Evolutionary conservation across 2,329 filamentous ascomycete genomes (phyloP), one percentile per base, ranked within the genome.

Genomic region (Talaromyces sp.): DNA sequence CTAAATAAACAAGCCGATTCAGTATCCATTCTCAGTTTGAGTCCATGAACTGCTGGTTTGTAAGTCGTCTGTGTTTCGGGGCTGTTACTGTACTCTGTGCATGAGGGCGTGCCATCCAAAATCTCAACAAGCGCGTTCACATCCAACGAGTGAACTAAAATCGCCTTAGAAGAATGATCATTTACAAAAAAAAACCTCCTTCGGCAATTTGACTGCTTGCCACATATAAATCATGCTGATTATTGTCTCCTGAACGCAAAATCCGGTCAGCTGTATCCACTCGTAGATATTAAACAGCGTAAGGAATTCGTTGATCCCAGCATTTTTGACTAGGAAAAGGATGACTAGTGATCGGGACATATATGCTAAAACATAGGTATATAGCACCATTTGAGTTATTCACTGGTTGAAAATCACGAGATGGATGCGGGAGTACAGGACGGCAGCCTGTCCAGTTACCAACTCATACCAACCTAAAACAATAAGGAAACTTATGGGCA

Each of bases 201-300:
- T 41, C 14, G 39, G 16, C 7, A 41, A 41, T 41, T 41, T 41
- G 39, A 41, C 39, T 41, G 39, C 39, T 41, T 16, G 5, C 39
- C 39, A 76, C 64, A 87, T 85, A 70, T 85, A 86, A 19, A 85
- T 73, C 1, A 75, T 75, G 1, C 83, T 85, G 59, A 87, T 80
- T 67, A 85, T 77, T 60, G 82, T 77, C 66, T 87, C 85, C 68
- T 86, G 85, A 8, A 86, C 60, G 68, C 82, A 85, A 70, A 87
- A 86, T 16, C 83, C 76, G 8, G 82, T 83, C 70, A 86, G 81
- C 69, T 87, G 84, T n/a, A 86, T 78, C 70, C 83, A 83, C 67
- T 86, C 85, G 75, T 83, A 79, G 33, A 81, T 71, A 45, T 79
- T 77, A 70, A 80, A 82, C 5, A 74, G 77, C 3, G 63, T 64